Evolutionary conservation across 208 protist species (phyloP).

Genomic region (Acanthamoeba culbertsoni): DNA sequence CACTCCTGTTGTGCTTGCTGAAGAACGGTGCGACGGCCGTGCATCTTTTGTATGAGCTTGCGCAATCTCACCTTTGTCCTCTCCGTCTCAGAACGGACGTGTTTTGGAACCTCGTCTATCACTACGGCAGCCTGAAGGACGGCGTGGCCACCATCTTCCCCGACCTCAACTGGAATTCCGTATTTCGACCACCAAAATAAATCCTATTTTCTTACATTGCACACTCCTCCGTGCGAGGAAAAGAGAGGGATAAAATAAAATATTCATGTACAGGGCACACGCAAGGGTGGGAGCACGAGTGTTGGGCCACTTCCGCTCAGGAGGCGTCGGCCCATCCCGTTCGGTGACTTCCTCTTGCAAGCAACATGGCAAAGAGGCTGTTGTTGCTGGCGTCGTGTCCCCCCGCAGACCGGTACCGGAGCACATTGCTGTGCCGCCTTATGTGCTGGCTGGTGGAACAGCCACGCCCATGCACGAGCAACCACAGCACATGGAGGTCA

Average conservation of each 20-base stretch:
- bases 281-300: no score
- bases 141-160: conserved; percentile 19
- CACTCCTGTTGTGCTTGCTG: neutral
- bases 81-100: neutral
- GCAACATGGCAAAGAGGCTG: neutral
- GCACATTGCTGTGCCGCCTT: neutral
- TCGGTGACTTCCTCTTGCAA: neutral
- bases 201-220: no score
- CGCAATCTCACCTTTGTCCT: neutral
- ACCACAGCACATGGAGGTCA: neutral
- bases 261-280: no score
- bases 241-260: no score
- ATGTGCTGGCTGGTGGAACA: neutral
- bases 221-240: no score
- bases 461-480: neutral
- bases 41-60: neutral
- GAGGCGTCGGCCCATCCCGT: neutral
- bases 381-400: neutral
- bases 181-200: neutral
- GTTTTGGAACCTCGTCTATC: neutral
- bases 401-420: neutral
- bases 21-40: neutral
- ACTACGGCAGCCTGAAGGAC: conserved; percentile 19
- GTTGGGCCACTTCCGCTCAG: neutral
- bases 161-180: neutral